Conservation (phyloP, 1,284 basidiomycete species). For the Cerrena zonata region DNA sequence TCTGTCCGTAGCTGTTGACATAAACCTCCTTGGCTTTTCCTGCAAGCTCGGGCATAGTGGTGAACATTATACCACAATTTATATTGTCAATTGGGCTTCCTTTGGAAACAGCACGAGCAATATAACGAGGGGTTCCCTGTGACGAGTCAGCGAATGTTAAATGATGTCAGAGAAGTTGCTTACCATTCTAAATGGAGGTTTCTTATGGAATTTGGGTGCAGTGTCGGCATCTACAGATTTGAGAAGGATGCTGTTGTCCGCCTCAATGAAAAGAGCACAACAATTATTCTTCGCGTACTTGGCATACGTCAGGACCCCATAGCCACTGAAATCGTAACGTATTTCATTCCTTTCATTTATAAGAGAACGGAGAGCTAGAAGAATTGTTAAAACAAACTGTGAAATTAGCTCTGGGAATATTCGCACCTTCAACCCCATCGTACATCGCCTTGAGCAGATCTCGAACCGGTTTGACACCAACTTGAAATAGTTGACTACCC, state of each 20-base stretch:
- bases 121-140: slow-evolving; percentile 11
- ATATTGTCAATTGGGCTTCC: neutral
- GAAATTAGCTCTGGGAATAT: neutral
- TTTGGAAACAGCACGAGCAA: slow-evolving; percentile 7
- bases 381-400: neutral
- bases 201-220: too few species aligned
- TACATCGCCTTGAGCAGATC: slow-evolving; percentile 11
- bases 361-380: slow-evolving; percentile 7
- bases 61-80: neutral
- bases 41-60: slow-evolving; percentile 9
- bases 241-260: slow-evolving; percentile 4
- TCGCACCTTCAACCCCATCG: slow-evolving; percentile 10
- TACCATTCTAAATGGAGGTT: slow-evolving; percentile 4
- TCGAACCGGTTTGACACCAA: slow-evolving; percentile 2
- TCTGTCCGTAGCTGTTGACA: neutral
- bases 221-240: neutral
- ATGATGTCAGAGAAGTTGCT: neutral
- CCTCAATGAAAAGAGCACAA: slow-evolving; percentile 7
- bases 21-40: slow-evolving; percentile 4
- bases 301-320: slow-evolving; percentile 12
- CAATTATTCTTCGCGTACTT: neutral
- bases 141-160: neutral
- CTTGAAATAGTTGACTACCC: slow-evolving; percentile 1
- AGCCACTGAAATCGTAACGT: slow-evolving; percentile 10
- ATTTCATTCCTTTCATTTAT: neutral